These are phyloP conservation scores for Termitomyces sp. DNA, from an alignment of 768 basidiomycete species.

Conservation along the genomic window DNA sequence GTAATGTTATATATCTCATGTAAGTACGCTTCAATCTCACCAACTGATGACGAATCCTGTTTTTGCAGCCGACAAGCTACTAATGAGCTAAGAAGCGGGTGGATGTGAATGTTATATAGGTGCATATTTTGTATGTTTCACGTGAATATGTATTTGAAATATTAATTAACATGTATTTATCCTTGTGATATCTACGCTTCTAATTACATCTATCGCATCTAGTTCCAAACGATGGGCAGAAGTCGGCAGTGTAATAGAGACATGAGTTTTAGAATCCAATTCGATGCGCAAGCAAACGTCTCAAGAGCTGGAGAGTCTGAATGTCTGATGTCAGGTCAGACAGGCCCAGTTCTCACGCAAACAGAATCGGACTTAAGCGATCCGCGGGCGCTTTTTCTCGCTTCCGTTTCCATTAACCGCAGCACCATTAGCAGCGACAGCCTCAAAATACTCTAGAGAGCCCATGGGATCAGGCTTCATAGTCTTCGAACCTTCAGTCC, in stretches of 20 bases:
- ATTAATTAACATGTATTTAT: too few relatives aligned
- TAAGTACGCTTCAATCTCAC: too few relatives aligned
- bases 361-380: constrained; percentile 9
- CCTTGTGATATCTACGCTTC: background rate
- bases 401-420: constrained; percentile 27
- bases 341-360: background rate
- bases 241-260: background rate
- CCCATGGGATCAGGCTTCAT: constrained; percentile 76
- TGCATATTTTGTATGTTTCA: too few relatives aligned
- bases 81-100: too few relatives aligned
- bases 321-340: background rate
- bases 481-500: constrained; percentile 77
- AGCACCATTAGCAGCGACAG: constrained; percentile 19
- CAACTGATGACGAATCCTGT: too few relatives aligned
- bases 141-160: too few relatives aligned
- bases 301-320: background rate
- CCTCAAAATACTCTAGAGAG: constrained; percentile 69
- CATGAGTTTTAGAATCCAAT: background rate
- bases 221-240: background rate
- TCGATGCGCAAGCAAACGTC: background rate
- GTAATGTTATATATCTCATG: too few relatives aligned
- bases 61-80: too few relatives aligned
- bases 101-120: too few relatives aligned
- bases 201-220: background rate
- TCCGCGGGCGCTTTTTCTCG: constrained; percentile 55